Base-by-base conservation (phyloP, 768 basidiomycete genomes). In the Dioszegia hungarica region DNA sequence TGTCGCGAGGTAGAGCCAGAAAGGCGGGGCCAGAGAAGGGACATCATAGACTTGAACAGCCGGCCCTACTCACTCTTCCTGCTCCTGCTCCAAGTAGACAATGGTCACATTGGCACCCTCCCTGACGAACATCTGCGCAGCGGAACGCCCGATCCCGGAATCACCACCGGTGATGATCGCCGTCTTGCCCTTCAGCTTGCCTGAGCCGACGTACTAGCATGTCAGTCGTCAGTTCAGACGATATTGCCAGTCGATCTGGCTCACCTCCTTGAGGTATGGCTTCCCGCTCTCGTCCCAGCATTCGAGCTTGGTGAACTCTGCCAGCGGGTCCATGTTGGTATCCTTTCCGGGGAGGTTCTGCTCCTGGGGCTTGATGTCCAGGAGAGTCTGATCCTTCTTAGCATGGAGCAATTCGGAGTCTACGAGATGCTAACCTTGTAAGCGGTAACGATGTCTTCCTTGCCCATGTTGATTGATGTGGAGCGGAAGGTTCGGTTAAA, bases 61-160 rank as follows among this genome's bases (percentile, higher is more conserved):
- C n/a, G n/a, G n/a, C n/a, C n/a, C n/a, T 6, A 68, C 76, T 66
- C 59, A 76, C 78, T 85, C 84, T 41, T 79, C 75, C 57, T 80
- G 76, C 67, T 85, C 85, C 59, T 82, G 77, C 1, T 82, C 80
- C 0, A 85, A 79, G 70, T 84, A 80, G n/a, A 65, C 70, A 47
- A 80, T 76, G 0, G 78, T 77, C 0, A 80, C 65, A 28, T 77
- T 77, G 8, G 81, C 71, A 61, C 79, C 79, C 55, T 79, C 79
- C 20, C 79, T 61, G 0, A 78, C 78, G 27, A 79, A 75, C 63
- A 75, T 68, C 50, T 70, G 65, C 40, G 70, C 75, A 2, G 71
- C 70, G 12, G 67, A 46, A 12, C 73, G 48, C 4, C 74, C 74
- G 29, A 73, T 75, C 24, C 73, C 73, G 17, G 61, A 63, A 49